Evolutionary conservation across 2,329 filamentous ascomycete species (phyloP).

Genomic region (Helotiales sp.): DNA sequence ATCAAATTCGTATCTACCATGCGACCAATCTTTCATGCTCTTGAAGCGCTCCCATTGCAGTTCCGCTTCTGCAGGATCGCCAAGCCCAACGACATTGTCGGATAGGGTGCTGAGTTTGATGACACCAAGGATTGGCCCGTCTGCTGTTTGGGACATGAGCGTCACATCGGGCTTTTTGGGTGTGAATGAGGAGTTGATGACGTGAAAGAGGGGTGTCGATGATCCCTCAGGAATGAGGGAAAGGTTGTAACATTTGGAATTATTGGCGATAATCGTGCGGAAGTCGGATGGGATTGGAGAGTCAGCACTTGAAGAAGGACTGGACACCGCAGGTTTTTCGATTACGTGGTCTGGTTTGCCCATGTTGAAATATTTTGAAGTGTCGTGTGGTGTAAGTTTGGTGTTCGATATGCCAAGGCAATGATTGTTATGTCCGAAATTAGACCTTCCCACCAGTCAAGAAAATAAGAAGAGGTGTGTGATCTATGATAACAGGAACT

Average conservation of each 20-base stretch:
- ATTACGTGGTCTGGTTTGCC: neutral
- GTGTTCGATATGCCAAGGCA: neutral
- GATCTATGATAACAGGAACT: no score
- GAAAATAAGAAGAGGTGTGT: no score
- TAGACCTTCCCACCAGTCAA: neutral
- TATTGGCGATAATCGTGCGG: neutral
- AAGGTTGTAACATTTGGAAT: neutral
- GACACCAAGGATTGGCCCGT: conserved; percentile 2
- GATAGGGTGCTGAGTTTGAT: conserved; percentile 6
- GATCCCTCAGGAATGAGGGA: neutral
- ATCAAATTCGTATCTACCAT: conserved; percentile 21
- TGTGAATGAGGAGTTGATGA: conserved; percentile 10
- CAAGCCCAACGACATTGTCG: conserved; percentile 12
- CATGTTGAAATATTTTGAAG: neutral
- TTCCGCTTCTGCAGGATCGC: neutral
- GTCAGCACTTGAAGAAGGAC: neutral
- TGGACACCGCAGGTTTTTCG: neutral
- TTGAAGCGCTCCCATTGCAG: conserved; percentile 14
- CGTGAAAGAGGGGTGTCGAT: conserved; percentile 10
- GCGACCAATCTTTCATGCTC: conserved; percentile 21
- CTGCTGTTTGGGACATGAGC: neutral
- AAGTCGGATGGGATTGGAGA: neutral
- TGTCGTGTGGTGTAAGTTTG: neutral
- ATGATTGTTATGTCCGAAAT: neutral
- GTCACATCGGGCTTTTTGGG: conserved; percentile 21